These are phyloP conservation scores for Linanthus parryae DNA, from an alignment of 148 eudicot species.

Conservation along the genomic window DNA sequence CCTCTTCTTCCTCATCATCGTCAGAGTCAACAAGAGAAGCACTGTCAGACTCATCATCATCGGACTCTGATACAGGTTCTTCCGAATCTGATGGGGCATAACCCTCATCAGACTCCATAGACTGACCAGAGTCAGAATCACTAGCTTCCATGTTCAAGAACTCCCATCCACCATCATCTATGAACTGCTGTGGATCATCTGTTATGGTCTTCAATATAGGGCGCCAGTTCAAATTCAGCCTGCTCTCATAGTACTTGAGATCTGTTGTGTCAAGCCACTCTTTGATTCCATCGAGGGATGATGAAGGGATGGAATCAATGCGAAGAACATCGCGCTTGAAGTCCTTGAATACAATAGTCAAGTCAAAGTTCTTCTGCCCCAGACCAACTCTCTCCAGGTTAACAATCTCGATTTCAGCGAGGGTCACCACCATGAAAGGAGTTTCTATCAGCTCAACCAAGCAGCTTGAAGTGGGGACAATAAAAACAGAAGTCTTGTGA, in stretches of 20 bases:
- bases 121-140: slow-evolving; percentile 69
- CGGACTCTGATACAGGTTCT: slow-evolving; percentile 66
- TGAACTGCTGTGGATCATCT: slow-evolving; percentile 71
- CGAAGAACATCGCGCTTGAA: slow-evolving; percentile 84
- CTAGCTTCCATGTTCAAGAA: slow-evolving; percentile 83
- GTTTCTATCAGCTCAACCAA: slow-evolving; percentile 84
- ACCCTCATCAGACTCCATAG: slow-evolving; percentile 79
- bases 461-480: slow-evolving; percentile 92
- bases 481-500: slow-evolving; percentile 75
- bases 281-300: slow-evolving; percentile 82
- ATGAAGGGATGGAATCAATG: slow-evolving; percentile 82
- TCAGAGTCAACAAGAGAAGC: slow-evolving; percentile 86
- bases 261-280: slow-evolving; percentile 95
- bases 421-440: slow-evolving; percentile 69
- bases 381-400: slow-evolving; percentile 91
- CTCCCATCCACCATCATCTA: slow-evolving; percentile 96
- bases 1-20: slow-evolving; percentile 78
- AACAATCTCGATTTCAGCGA: slow-evolving; percentile 83
- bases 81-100: slow-evolving; percentile 84
- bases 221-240: slow-evolving; percentile 88
- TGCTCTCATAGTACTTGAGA: slow-evolving; percentile 87
- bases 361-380: slow-evolving; percentile 92
- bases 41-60: slow-evolving; percentile 81
- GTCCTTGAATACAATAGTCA: slow-evolving; percentile 89
- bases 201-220: slow-evolving; percentile 76